These are phyloP conservation scores for Fusarium clavum DNA, from an alignment of 2,329 filamentous ascomycete genomes.

Conservation along the genomic window DNA sequence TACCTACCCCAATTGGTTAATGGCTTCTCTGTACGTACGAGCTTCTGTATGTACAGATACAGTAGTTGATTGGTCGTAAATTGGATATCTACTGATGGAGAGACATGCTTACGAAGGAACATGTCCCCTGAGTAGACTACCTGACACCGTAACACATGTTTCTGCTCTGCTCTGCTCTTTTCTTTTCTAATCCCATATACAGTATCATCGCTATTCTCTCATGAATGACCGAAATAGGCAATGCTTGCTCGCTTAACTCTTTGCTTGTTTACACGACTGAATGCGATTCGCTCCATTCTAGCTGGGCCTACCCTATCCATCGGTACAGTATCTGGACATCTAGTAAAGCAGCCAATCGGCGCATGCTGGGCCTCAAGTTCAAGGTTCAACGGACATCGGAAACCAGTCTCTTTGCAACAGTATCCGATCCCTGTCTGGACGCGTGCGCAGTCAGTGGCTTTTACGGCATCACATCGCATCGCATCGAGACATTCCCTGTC, in stretches of 20 bases:
- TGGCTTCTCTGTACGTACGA: neutral
- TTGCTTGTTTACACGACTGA: neutral
- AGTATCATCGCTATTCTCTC: neutral
- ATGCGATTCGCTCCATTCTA: neutral
- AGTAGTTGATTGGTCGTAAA: neutral
- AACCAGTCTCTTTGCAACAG: neutral
- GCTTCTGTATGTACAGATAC: neutral
- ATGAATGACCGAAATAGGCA: neutral
- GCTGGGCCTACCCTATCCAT: neutral
- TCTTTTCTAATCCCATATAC: neutral
- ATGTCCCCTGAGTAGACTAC: slow-evolving; percentile 1
- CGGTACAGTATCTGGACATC: neutral
- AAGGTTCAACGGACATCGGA: neutral
- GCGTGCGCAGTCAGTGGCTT: slow-evolving; percentile 9
- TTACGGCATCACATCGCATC: slow-evolving; percentile 2
- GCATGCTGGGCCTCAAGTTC: slow-evolving; percentile 5
- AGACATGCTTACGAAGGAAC: slow-evolving; percentile 21
- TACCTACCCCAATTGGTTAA: slow-evolving; percentile 21
- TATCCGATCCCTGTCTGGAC: slow-evolving; percentile 17
- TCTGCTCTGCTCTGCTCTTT: neutral
- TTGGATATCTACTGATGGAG: slow-evolving; percentile 3
- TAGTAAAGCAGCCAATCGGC: slow-evolving; percentile 23
- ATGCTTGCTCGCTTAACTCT: slow-evolving; percentile 12
- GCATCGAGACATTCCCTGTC: slow-evolving; percentile 3
- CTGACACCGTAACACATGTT: neutral